Base-by-base conservation (phyloP, 345 rosid genomes). In the Diplotaxis tenuifolia region DNA sequence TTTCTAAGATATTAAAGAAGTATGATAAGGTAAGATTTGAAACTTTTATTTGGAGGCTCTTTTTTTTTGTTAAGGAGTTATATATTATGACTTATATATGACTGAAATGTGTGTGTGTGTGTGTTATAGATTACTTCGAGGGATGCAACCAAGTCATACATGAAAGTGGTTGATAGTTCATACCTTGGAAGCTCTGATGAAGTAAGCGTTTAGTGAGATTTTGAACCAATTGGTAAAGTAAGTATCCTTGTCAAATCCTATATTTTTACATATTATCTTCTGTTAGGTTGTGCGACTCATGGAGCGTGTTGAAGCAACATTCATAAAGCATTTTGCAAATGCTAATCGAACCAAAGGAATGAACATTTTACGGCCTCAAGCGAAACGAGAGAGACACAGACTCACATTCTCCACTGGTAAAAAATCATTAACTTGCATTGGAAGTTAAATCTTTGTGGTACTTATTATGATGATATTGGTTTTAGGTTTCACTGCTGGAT, bases 1-100 rank as follows among this genome's bases (percentile, higher is more conserved):
- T 88, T 62, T 87, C 91, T 66, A 90, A 90, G 84, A 86, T 93
- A 55, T 81, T 90, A 88, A 93, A 93, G 86, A 93, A 90, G 79
- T 88, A 93, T 70, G 96, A 90, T 70, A 90, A 93, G 91, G 96
- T 92, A 69, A 64, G 52, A 4, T 55, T 69, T 40, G 74, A 69
- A 65, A 3, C 7, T 65, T 56, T 6, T 23, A 23, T 3, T 1
- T 58, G 19, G 23, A 7, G 23, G 9, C 5, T 7, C 10, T 20
- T 27, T 1, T 23, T 27, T 1, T 23, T 23, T 23, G 16, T 40
- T 40, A n/a, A 38, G 6, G 57, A 8, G 42, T 68, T 68, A 40
- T 14, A 4, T 42, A n/a, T 56, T 50, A 32, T 29, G 32, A 29
- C 32, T 29, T 31, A 10, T 38, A 7, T 38, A 27, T 36, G 38